Percentiles rank a stretch among this genome's conserved stretches.
Conservation (phyloP, 805 yeast genomes). For the Starmerella bacillaris region DNA sequence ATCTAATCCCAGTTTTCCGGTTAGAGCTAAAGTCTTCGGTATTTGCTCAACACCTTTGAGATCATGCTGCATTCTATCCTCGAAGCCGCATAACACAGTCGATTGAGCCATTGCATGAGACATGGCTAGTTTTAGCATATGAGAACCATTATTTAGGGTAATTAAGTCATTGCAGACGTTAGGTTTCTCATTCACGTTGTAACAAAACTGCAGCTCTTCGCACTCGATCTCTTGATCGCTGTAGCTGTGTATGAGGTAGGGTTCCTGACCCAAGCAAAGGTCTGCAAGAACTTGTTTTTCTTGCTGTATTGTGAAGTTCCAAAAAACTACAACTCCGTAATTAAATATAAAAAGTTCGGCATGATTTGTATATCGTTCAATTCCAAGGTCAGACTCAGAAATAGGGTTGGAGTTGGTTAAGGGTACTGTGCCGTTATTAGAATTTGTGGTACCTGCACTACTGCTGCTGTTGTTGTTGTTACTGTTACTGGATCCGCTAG, state of each 20-base stretch:
- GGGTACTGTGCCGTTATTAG: background rate
- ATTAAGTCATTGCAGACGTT: constrained; percentile 73
- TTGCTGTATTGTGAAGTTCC: constrained; percentile 87
- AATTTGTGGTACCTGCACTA: background rate
- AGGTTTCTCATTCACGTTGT: constrained; percentile 32
- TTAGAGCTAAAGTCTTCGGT: constrained; percentile 76
- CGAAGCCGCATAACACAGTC: constrained; percentile 78
- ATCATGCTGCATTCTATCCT: constrained; percentile 72
- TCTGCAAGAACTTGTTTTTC: constrained; percentile 91
- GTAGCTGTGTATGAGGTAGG: constrained; percentile 45
- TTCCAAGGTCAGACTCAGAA: background rate
- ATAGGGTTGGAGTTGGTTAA: background rate
- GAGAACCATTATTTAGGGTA: constrained; percentile 78
- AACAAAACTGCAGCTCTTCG: constrained; percentile 68
- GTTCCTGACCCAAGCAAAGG: constrained; percentile 43
- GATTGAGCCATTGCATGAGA: constrained; percentile 96
- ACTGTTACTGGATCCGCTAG: no score
- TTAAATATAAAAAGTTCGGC: constrained; percentile 76
- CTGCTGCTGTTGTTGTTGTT: background rate
- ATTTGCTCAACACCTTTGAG: constrained; percentile 71
- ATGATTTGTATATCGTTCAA: constrained; percentile 26
- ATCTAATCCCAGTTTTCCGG: constrained; percentile 71
- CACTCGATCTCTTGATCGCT: constrained; percentile 83
- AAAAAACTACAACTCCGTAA: constrained; percentile 93
- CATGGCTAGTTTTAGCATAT: constrained; percentile 75